Conservation (phyloP, 805 yeast species). For the Starmerella stellata region DNA sequence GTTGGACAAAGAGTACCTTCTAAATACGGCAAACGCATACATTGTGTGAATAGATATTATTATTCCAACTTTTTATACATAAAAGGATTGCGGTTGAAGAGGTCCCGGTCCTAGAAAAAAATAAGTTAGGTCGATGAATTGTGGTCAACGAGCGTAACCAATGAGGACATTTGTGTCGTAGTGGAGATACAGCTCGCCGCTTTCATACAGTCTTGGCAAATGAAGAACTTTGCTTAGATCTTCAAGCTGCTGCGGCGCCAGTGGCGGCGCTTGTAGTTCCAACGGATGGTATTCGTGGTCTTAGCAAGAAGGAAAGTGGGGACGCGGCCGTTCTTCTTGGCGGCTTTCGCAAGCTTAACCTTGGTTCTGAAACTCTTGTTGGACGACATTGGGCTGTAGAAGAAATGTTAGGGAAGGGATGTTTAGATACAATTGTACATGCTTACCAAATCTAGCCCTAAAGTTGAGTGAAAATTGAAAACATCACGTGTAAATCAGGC, state of each 20-base stretch:
- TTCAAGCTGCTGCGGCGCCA: conserved; percentile 99
- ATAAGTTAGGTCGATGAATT: not conserved
- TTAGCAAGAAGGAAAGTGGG: conserved; percentile 99
- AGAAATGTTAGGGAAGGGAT: not conserved
- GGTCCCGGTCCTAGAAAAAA: not conserved
- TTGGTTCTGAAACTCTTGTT: conserved; percentile 92
- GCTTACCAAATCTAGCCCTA: not conserved
- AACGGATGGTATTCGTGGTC: conserved; percentile 83
- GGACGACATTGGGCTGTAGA: conserved; percentile 19
- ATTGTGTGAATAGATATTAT: not conserved
- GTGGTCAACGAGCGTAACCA: not conserved
- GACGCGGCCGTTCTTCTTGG: conserved; percentile 97
- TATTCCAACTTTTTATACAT: not conserved
- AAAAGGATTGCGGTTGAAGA: not conserved
- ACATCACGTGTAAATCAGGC: too few species aligned
- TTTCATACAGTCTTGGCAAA: not conserved
- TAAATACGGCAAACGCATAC: too few species aligned
- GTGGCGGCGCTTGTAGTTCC: conserved; percentile 98
- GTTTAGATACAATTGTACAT: not conserved
- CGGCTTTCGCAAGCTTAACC: conserved; percentile 98
- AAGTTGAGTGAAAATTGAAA: too few species aligned
- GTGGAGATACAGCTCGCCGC: not conserved
- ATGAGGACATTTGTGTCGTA: not conserved
- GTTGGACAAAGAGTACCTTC: too few species aligned
- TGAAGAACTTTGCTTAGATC: conserved; percentile 39